Evolutionary conservation across 2,329 filamentous ascomycete genomes (phyloP).

Genomic region (Penicillium decumbens): DNA sequence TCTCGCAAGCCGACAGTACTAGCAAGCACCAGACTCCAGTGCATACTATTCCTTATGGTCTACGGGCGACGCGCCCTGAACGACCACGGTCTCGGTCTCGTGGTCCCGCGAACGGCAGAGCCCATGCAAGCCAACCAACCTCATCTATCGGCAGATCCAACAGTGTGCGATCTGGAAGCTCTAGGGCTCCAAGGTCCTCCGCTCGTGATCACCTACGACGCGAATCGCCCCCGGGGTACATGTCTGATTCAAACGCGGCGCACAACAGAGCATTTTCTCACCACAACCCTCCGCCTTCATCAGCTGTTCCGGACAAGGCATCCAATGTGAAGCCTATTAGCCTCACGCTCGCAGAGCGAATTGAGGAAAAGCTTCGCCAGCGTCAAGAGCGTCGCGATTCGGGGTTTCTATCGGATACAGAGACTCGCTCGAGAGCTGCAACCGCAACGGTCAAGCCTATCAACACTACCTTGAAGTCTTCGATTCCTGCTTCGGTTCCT

Average conservation of each 20-base stretch:
- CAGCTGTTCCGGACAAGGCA: slow-evolving; percentile 4
- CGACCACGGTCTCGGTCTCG: slow-evolving; percentile 10
- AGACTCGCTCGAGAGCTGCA: slow-evolving; percentile 2
- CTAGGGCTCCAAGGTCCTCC: slow-evolving; percentile 1
- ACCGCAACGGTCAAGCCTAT: slow-evolving; percentile 4
- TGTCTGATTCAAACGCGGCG: slow-evolving; percentile 21
- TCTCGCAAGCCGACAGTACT: neutral
- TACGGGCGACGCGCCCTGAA: slow-evolving; percentile 1
- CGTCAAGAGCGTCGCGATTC: slow-evolving; percentile 27
- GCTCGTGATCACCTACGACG: slow-evolving; percentile 7
- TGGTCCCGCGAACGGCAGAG: slow-evolving; percentile 6
- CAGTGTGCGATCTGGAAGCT: slow-evolving; percentile 15
- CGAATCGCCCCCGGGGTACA: slow-evolving; percentile 18
- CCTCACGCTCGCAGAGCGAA: slow-evolving; percentile 28
- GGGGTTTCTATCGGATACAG: slow-evolving; percentile 13
- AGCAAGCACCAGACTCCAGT: slow-evolving; percentile 1
- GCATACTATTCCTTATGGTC: slow-evolving; percentile 8
- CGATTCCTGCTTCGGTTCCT: slow-evolving; percentile 2
- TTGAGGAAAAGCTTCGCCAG: slow-evolving; percentile 34
- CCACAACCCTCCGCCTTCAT: neutral
- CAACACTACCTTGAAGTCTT: neutral
- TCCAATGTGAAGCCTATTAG: slow-evolving; percentile 6
- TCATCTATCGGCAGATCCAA: slow-evolving; percentile 17
- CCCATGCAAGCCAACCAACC: neutral
- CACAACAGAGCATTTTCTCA: slow-evolving; percentile 4